Percentiles rank a stretch among this genome's conserved stretches.
Evolutionary conservation across 192 early-diverging fungal species (phyloP).

Genomic region (Phycomyces nitens): DNA sequence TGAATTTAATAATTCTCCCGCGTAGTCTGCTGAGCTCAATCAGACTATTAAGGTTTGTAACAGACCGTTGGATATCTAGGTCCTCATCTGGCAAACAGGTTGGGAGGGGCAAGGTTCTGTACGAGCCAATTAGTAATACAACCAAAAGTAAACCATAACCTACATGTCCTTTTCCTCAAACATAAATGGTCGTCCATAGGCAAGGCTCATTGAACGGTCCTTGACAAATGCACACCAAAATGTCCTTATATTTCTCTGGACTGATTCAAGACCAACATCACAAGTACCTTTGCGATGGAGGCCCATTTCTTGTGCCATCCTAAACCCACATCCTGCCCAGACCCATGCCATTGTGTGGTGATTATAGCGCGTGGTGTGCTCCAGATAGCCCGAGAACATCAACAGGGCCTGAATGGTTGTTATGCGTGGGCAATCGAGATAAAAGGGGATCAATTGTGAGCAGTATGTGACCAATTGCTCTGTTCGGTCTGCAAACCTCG

Average conservation of each 20-base stretch:
- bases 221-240: conserved; percentile 71
- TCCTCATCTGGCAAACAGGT: no score
- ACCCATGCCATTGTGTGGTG: conserved; percentile 59
- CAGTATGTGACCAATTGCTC: conserved; percentile 47
- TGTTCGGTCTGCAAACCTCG: background rate
- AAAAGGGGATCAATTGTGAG: conserved; percentile 53
- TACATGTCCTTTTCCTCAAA: conserved; percentile 43
- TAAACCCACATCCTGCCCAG: conserved; percentile 62
- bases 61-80: background rate
- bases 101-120: no score
- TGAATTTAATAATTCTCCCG: background rate
- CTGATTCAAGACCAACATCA: background rate
- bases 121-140: no score
- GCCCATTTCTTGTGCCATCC: conserved; percentile 74
- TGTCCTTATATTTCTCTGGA: conserved; percentile 54
- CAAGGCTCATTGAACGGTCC: conserved; percentile 63
- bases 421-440: conserved; percentile 52
- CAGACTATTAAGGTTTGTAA: background rate
- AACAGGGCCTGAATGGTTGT: conserved; percentile 58
- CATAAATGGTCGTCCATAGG: conserved; percentile 53
- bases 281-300: conserved; percentile 51
- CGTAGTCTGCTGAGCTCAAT: background rate
- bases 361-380: conserved; percentile 44
- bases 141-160: no score
- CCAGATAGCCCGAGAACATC: conserved; percentile 58